A percentile compares a stretch with the other conserved stretches of the same genome.
Conservation (phyloP, 371 early-diverging fungal genomes). For the Mortierella sp. region DNA sequence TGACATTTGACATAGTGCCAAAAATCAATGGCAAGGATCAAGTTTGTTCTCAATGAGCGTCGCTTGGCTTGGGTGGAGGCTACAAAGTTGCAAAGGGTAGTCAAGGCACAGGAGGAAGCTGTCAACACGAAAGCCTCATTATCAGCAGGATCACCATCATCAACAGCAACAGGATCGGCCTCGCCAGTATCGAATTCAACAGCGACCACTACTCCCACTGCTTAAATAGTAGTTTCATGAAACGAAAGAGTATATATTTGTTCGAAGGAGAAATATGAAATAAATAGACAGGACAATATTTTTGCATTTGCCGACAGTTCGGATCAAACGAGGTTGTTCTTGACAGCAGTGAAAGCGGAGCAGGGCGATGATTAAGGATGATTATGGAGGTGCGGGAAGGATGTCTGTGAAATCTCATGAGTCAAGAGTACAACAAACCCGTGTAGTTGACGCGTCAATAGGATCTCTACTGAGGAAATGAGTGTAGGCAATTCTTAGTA, state of each 20-base stretch:
- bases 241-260: neutral
- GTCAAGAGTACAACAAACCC: no score
- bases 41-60: slow-evolving; percentile 93
- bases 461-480: no score
- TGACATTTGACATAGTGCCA: slow-evolving; percentile 69
- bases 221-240: neutral
- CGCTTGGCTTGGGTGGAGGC: slow-evolving; percentile 76
- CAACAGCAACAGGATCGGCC: slow-evolving; percentile 10
- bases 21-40: slow-evolving; percentile 95
- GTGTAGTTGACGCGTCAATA: no score
- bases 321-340: neutral
- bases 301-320: neutral
- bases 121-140: slow-evolving; percentile 40
- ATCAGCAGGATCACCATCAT: slow-evolving; percentile 23
- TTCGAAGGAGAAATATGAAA: neutral
- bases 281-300: neutral
- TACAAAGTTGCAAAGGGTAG: slow-evolving; percentile 43
- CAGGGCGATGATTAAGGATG: no score
- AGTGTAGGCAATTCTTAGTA: no score
- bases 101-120: slow-evolving; percentile 31
- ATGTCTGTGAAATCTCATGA: no score
- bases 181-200: slow-evolving; percentile 9
- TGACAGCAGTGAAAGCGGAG: no score
- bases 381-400: no score
- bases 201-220: neutral